Conservation (phyloP, 805 yeast genomes). For the Schizosaccharomyces osmophilus region DNA sequence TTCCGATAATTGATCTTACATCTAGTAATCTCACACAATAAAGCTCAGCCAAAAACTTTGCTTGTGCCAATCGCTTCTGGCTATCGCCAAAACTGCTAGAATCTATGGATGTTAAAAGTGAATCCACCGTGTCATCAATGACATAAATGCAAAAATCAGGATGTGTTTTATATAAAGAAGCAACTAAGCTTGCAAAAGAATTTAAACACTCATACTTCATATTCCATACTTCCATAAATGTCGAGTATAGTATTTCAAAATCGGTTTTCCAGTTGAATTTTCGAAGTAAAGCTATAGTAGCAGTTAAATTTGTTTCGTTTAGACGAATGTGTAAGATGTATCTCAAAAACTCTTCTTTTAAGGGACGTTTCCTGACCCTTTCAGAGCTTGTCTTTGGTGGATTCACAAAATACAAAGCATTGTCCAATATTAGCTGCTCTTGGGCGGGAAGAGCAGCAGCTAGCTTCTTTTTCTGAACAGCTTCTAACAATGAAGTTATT, state of each 20-base stretch:
- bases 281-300: slow-evolving; percentile 18
- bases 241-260: slow-evolving; percentile 14
- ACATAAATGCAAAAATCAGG: slow-evolving; percentile 21
- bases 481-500: slow-evolving; percentile 38
- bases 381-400: slow-evolving; percentile 20
- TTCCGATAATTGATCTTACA: slow-evolving; percentile 1
- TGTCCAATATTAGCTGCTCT: slow-evolving; percentile 34
- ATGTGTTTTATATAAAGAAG: slow-evolving; percentile 15
- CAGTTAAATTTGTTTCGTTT: slow-evolving; percentile 14
- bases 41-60: slow-evolving; percentile 34
- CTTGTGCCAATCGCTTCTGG: slow-evolving; percentile 36
- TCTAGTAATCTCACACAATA: slow-evolving; percentile 25
- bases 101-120: slow-evolving; percentile 42
- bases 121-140: slow-evolving; percentile 41
- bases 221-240: slow-evolving; percentile 36
- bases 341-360: slow-evolving; percentile 20
- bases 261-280: slow-evolving; percentile 24
- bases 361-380: slow-evolving; percentile 10
- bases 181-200: slow-evolving; percentile 25
- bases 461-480: slow-evolving; percentile 27
- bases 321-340: slow-evolving; percentile 30
- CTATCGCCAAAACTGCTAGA: slow-evolving; percentile 32
- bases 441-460: slow-evolving; percentile 26
- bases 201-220: slow-evolving; percentile 33
- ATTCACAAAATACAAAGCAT: slow-evolving; percentile 14